phyloP scores from a whole-genome alignment of 2,329 filamentous ascomycete genomes.

The Elsinoe necatrix region DNA sequence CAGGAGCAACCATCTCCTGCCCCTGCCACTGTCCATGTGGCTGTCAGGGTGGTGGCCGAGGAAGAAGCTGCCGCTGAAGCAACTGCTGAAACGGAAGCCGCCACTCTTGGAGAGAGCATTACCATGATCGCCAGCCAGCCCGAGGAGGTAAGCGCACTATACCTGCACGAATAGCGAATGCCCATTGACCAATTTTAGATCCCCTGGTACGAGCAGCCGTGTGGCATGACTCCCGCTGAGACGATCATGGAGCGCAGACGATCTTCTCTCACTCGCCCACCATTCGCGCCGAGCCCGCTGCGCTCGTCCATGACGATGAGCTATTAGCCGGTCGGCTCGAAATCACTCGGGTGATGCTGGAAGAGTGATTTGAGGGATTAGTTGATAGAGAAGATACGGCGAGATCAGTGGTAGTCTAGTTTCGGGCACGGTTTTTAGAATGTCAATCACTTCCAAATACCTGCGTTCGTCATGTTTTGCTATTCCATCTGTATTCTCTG shows the following conservation, averaged over 20 bases:
- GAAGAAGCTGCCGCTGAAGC: conserved; percentile 8
- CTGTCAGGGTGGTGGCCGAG: conserved; percentile 8
- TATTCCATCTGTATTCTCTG: no score
- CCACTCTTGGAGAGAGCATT: conserved; percentile 13
- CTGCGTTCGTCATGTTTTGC: conserved; percentile 41
- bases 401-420: neutral
- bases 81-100: conserved; percentile 4
- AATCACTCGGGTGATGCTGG: neutral
- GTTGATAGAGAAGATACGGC: conserved; percentile 32
- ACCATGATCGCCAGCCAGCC: conserved; percentile 13
- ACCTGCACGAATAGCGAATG: neutral
- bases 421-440: neutral
- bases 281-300: conserved; percentile 12
- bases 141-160: neutral
- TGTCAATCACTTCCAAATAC: neutral
- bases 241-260: conserved; percentile 9
- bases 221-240: conserved; percentile 7
- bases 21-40: conserved; percentile 10
- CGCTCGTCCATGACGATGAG: conserved; percentile 9
- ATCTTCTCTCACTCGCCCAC: conserved; percentile 9
- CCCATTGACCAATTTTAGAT: neutral
- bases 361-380: conserved; percentile 7
- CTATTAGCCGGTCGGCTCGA: neutral
- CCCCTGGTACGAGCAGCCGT: conserved; percentile 13
- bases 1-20: conserved; percentile 11